Evolutionary conservation across 2,329 filamentous ascomycete species (phyloP), one percentile per base, ranked within the genome.

Genomic region (Thelonectria rubi): DNA sequence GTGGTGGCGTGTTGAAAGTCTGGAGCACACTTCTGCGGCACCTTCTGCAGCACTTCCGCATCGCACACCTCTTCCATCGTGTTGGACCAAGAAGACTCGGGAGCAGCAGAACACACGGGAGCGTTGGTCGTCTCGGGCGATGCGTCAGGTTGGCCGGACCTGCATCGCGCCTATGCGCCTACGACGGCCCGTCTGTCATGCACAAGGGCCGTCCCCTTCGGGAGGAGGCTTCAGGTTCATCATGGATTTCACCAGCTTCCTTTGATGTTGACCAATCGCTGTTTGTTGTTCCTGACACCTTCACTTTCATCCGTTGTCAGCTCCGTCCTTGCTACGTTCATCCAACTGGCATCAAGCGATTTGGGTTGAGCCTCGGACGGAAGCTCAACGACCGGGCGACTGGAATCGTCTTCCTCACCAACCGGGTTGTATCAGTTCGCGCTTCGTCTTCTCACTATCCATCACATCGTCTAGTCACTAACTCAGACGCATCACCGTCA

Each of bases 111-210:
- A 20, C n/a, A 20, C n/a, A 37, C 34, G 12, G 11, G 34, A 37
- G 34, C 34, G 34, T 37, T 37, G 11, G 34, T 15, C 34, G 34
- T 8, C n/a, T n/a, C 26, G 26, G 26, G 26, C 10, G 37, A 40
- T 40, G 12, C 37, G 37, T 43, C 26, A 30, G 26, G n/a, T 43
- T 43, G 40, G 17, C 15, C 40, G 17, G 20, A 45, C 18, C 42
- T 45, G 42, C 42, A 45, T 45, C 42, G 42, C 42, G 42, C 17
- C 42, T 45, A 37, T 37, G 34, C 34, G 34, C 34, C 34, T 37
- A 37, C 14, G 34, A 15, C 34, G 34, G 34, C 7, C 34, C 34
- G 34, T 37, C 34, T 15, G 26, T 30, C 26, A 7, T 30, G 26
- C 26, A 43, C 40, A 43, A 40, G 17, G 40, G 15, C 18, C 17